Base-by-base conservation (phyloP, 108 stramenopile species). In the Cafeteria roenbergensis region DNA sequence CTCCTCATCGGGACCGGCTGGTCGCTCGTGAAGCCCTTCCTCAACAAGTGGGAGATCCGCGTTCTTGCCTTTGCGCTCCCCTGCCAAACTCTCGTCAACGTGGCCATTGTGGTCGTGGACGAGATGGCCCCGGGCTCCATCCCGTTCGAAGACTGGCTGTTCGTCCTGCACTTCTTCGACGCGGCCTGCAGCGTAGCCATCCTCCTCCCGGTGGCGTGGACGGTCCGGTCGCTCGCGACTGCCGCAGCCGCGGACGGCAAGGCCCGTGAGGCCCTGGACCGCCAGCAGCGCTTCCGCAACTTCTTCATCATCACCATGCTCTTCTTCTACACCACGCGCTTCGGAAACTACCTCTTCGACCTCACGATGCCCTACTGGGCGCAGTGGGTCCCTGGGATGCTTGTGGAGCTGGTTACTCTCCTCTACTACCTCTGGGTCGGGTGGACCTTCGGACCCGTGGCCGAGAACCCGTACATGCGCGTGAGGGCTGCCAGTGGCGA, bases 1-100 rank as follows among this genome's bases (percentile, higher is more conserved):
- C 79, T 99, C 0, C 78, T 96, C 32, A 88, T 99, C 68, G 97
- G 94, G n/a, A 87, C 90, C 25, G 94, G 91, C 0, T 95, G 88
- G 88, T 80, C 80, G 38, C 84, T 99, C 57, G 78, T 95, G 66
- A 94, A 95, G 72, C 94, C 93, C 26, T 90, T 86, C 66, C 77
- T 99, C 53, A 80, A 73, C 61, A 78, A 80, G 34, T 57, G 71
- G 63, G 97, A 99, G 71, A 92, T 90, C 74, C 78, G 78, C 64
- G 82, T 94, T 51, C 78, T 94, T 55, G 76, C 87, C 58, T 73
- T 78, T 21, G 87, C 95, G 3, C 73, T 99, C 32, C 68, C 81
- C 29, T 64, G 96, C 34, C 91, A 93, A 73, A 86, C 95, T 14
- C 68, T 99, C 68, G 89, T 90, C 78, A 93, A 95, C 69, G 75